These are phyloP conservation scores for Laetiporus sulphureus DNA, from an alignment of 1,284 basidiomycete genomes.

Conservation along the genomic window DNA sequence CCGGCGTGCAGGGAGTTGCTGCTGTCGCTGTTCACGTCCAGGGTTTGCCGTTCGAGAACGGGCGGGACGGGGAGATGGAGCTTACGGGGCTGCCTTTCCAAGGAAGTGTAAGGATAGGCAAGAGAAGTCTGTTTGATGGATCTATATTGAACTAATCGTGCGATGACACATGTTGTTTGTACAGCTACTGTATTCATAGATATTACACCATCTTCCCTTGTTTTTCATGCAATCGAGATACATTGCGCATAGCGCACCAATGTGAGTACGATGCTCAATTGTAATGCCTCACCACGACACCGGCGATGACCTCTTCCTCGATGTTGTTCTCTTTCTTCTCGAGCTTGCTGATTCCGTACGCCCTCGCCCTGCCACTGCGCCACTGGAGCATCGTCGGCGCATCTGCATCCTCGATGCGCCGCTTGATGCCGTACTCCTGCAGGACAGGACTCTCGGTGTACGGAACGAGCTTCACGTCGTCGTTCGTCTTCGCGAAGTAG, in stretches of 20 bases:
- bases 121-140: conserved; percentile 20
- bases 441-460: conserved; percentile 34
- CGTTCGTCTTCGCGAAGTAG: conserved; percentile 34
- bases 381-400: conserved; percentile 32
- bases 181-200: too few relatives aligned
- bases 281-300: conserved; percentile 38
- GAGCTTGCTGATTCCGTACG: conserved; percentile 28
- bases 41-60: conserved; percentile 47
- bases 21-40: conserved; percentile 53
- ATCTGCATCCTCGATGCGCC: conserved; percentile 25
- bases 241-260: not conserved
- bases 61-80: conserved; percentile 40
- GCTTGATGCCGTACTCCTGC: conserved; percentile 27
- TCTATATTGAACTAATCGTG: not conserved
- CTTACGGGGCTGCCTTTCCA: conserved; percentile 58
- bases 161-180: too few relatives aligned
- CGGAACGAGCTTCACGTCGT: conserved; percentile 31
- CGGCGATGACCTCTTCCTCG: conserved; percentile 39
- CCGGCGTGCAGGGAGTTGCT: conserved; percentile 61
- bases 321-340: conserved; percentile 30
- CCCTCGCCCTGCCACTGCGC: conserved; percentile 28
- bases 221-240: not conserved
- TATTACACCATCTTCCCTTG: too few relatives aligned
- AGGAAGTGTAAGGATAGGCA: conserved; percentile 59
- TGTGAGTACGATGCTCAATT: conserved; percentile 19